Base-by-base conservation (phyloP, 495 filamentous ascomycete species). In the Aspergillus nidulans region DNA sequence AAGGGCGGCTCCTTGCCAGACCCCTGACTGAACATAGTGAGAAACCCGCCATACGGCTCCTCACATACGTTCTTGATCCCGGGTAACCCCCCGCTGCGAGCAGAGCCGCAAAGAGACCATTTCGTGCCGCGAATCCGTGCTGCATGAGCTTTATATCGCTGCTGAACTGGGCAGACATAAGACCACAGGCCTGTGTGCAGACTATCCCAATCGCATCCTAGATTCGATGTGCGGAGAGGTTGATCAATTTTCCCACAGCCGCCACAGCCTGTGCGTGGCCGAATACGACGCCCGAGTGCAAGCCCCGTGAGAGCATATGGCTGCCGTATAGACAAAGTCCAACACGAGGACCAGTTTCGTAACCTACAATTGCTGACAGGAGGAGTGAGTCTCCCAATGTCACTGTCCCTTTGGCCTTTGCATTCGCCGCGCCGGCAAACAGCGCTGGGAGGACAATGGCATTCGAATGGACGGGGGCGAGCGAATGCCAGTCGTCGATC, bases 51-150 rank as follows among this genome's bases (percentile, higher is more conserved):
- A 24, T 78, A 77, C 7, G 47, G 53, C 20, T 70, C 56, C 46
- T 78, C 73, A 28, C 68, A 72, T 0, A 78, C 69, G 38, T 74
- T 69, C 49, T 75, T 70, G 41, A 80, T 77, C 0, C 76, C 77
- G 56, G 53, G 57, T 79, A 79, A 0, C 64, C 69, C 3, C 50
- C 46, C 13, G 62, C 54, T 3, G 74, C 71, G 36, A 77, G 43
- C 9, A 79, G 45, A 4, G 73, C 69, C 0, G 51, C 72, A 25
- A 78, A 63, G 1, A 77, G 66, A 0, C 74, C 75, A 41, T 71
- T 78, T 1, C 74, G 67, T 10, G 74, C 70, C 0, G 72, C 72
- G 49, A 79, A 78, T 1, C 66, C 75, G 47, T 77, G 75, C 53
- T 74, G 73, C 66, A 76, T 69, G 4, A 70, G 61, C 57, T 76